Evolutionary conservation across 257 asterid genomes (phyloP), one percentile per base, ranked within the genome.

Genomic region (Gynochthodes officinalis): DNA sequence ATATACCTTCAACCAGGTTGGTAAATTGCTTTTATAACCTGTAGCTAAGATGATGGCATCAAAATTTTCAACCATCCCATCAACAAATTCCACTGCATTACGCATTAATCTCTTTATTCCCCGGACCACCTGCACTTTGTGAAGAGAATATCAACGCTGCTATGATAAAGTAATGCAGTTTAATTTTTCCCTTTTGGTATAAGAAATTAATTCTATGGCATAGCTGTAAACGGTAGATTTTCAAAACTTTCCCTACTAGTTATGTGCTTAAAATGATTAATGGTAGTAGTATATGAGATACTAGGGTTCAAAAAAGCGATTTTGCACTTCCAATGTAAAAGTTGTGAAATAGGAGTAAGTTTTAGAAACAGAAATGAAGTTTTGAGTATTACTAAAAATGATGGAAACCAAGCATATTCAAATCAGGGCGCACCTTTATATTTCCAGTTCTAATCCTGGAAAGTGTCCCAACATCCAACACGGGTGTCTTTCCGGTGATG

Each of bases 21-120:
- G 82, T 5, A 78, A 82, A 28, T 78, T 81, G 30, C 80, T 78
- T 75, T 42, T 75, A 54, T 70, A 81, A 14, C 85, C 85, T 7
- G 85, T 81, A 9, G 85, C 85, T 19, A 81, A 70, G 62, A 81
- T 68, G 71, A 78, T 75, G 63, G 78, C 85, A 75, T 81, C 85
- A 75, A 75, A 77, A 10, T 61, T 71, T 53, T 75, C 82, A 46
- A 67, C 71, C 67, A 23, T 71, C 39, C 85, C 85, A 72, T 81
- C 82, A 18, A 78, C 77, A 71, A 81, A 81, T 75, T 81, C 85
- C 35, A 79, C 85, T 39, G 74, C 54, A 60, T 78, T 70, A 71
- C 55, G 18, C 58, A 53, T 57, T 37, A 81, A 30, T 68, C 75
- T 81, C 63, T 75, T 71, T 50, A 81, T 75, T 66, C 80, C 85